Conservation (phyloP, 495 filamentous ascomycete genomes). For the Daldinia grandis region DNA sequence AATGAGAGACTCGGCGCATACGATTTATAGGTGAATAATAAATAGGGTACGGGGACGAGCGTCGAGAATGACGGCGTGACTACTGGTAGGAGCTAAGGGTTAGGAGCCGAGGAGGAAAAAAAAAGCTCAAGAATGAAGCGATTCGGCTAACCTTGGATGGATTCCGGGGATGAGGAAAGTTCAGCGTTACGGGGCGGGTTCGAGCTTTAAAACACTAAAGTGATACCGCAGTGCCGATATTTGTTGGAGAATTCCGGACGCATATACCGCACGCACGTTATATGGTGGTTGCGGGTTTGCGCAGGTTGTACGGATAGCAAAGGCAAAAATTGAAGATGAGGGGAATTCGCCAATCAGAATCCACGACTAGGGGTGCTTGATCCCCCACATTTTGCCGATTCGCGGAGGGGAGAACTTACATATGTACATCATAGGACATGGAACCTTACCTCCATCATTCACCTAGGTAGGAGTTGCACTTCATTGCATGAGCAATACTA, state of each 20-base stretch:
- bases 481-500: too few relatives aligned
- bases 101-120: slow-evolving; percentile 20
- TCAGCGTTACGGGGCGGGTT: slow-evolving; percentile 6
- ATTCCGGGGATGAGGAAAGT: slow-evolving; percentile 21
- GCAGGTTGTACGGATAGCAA: slow-evolving; percentile 27
- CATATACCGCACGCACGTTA: slow-evolving; percentile 4
- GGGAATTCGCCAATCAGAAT: slow-evolving; percentile 36
- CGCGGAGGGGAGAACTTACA: slow-evolving; percentile 30
- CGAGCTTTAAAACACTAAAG: slow-evolving; percentile 9
- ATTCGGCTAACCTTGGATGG: slow-evolving; percentile 16
- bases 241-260: slow-evolving; percentile 25
- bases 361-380: not conserved
- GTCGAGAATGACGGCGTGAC: not conserved
- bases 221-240: slow-evolving; percentile 17
- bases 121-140: not conserved
- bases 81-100: slow-evolving; percentile 2
- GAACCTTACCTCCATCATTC: too few relatives aligned
- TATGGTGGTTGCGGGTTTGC: slow-evolving; percentile 20
- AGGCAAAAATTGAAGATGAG: slow-evolving; percentile 37
- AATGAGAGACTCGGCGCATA: slow-evolving; percentile 14
- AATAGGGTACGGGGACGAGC: not conserved
- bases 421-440: not conserved
- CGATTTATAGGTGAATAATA: slow-evolving; percentile 31
- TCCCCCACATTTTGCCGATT: slow-evolving; percentile 43
- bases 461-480: too few relatives aligned